A percentile compares a stretch with the other conserved stretches of the same genome.
phyloP scores from a whole-genome alignment of 192 early-diverging fungal genomes.

The Paraglomus occultum region DNA sequence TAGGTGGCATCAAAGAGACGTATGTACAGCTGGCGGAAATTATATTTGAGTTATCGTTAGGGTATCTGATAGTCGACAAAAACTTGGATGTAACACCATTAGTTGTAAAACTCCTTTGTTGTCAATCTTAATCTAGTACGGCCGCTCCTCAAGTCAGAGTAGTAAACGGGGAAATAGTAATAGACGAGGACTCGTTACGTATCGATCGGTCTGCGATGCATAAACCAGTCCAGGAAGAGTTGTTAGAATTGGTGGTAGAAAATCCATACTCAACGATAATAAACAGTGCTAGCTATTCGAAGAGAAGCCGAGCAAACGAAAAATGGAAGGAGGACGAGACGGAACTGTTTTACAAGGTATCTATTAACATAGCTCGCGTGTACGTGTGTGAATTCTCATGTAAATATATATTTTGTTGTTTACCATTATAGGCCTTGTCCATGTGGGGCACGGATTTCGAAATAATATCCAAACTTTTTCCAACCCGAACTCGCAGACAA shows the following conservation, averaged over 20 bases:
- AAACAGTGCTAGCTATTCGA: slow-evolving; percentile 34
- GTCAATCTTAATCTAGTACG: too few relatives aligned
- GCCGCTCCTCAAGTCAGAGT: too few relatives aligned
- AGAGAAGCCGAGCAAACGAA: slow-evolving; percentile 23
- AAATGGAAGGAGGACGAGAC: slow-evolving; percentile 42
- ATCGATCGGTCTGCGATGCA: background rate
- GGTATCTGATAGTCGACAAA: too few relatives aligned
- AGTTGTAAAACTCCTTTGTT: too few relatives aligned
- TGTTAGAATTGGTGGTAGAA: slow-evolving; percentile 41
- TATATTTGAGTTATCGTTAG: too few relatives aligned
- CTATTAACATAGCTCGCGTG: background rate
- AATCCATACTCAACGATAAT: slow-evolving; percentile 34
- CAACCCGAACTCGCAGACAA: slow-evolving; percentile 31
- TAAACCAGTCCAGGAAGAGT: slow-evolving; percentile 7
- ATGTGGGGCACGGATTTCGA: slow-evolving; percentile 51
- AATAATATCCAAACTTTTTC: slow-evolving; percentile 40
- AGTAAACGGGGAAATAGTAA: background rate
- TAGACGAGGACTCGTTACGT: slow-evolving; percentile 8
- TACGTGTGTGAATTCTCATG: background rate
- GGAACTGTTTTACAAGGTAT: slow-evolving; percentile 42
- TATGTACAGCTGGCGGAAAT: too few relatives aligned
- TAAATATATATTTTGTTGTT: background rate
- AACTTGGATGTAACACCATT: too few relatives aligned
- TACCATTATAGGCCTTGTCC: slow-evolving; percentile 33
- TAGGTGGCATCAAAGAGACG: too few relatives aligned